Evolutionary conservation across 2,329 filamentous ascomycete genomes (phyloP).

Genomic region (Stachybotrys chartarum): DNA sequence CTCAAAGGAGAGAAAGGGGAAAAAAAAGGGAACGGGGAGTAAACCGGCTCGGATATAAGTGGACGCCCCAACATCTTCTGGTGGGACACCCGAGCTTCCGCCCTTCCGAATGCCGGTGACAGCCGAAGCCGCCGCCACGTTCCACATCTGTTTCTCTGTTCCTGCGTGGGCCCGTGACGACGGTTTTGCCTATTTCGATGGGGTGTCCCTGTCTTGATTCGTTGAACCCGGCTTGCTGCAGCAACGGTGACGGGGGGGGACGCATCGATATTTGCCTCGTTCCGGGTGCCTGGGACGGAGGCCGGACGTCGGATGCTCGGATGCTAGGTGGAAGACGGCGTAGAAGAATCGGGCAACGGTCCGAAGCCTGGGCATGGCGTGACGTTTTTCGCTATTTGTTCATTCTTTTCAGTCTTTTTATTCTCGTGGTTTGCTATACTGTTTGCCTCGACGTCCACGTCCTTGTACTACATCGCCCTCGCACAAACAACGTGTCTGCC

Average conservation of each 20-base stretch:
- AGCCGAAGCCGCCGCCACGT: not conserved
- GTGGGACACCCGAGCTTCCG: not conserved
- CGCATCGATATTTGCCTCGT: not conserved
- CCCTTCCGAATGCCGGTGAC: not conserved
- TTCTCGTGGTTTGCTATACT: not conserved
- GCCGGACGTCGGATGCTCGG: not conserved
- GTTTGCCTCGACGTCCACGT: not conserved
- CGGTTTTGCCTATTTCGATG: not conserved
- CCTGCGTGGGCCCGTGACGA: not conserved
- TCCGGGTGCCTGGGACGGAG: not conserved
- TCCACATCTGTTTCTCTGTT: not conserved
- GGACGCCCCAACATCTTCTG: not conserved
- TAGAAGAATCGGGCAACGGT: not conserved
- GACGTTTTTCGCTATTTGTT: not conserved
- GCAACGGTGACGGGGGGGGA: too few relatives aligned
- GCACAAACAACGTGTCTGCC: not conserved
- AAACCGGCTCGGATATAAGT: too few relatives aligned
- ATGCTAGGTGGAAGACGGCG: not conserved
- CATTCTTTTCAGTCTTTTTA: too few relatives aligned
- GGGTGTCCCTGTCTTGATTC: not conserved
- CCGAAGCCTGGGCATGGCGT: not conserved
- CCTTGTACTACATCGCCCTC: not conserved
- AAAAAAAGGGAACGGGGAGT: too few relatives aligned
- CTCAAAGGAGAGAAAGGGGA: not conserved
- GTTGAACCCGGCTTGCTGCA: not conserved